Base-by-base conservation (phyloP, 2,329 filamentous ascomycete species). In the Stagonosporopsis rhizophila region DNA sequence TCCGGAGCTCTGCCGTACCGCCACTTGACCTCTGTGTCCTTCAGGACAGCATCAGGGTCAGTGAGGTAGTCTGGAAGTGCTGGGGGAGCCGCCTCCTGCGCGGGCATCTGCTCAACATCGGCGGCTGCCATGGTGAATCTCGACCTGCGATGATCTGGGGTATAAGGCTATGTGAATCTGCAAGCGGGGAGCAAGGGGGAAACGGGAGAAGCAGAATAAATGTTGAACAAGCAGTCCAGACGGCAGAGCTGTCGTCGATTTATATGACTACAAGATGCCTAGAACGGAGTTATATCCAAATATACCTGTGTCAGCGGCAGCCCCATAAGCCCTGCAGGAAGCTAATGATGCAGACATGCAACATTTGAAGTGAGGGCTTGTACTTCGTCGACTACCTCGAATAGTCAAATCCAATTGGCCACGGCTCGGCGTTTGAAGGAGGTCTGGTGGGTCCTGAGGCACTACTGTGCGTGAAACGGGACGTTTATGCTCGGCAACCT, bases 1-100 rank as follows among this genome's bases (percentile, higher is more conserved):
- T 89, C 86, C 1, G 87, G 87, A 37, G 84, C 79, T 50, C 75
- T 74, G 9, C 84, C 84, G 72, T 87, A 84, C 41, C 87, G 78
- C 87, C 87, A 89, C 51, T 80, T 77, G 11, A 82, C 83, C 11
- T 80, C 72, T 44, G 70, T 65, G 60, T 87, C 84, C 47, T 80
- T 79, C 46, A 86, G 77, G 41, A 86, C 83, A 22, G 85, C 85
- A 68, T 87, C 81, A 0, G 83, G 81, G 60, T 85, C 81, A 17
- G 82, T 78, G 50, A 87, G 77, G 62, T 86, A 87, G 71, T 88
- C 85, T 20, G 86, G 85, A 4, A 81, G 64, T 22, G 71, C 68
- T 60, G 77, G 72, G 25, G 77, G 72, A 23, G 75, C 63, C 47
- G 77, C 68, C 17, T 72, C 60, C 20, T 64, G 56, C 6, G 58